Base-by-base conservation (phyloP, 495 filamentous ascomycete species). In the Daldinia decipiens region DNA sequence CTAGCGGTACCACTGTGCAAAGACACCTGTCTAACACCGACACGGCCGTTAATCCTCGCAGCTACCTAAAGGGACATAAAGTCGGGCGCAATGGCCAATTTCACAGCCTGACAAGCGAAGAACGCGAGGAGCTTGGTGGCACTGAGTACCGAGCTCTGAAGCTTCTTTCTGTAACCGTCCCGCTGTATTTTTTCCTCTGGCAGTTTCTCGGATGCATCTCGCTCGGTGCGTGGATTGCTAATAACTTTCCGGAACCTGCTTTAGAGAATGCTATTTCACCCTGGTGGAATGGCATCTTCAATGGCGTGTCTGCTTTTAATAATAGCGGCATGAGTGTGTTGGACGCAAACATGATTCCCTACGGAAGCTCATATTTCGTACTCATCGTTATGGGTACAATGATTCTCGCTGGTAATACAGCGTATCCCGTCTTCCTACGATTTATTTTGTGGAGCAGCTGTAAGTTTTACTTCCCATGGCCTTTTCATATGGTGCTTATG, bases 401-500 rank as follows among this genome's bases (percentile, higher is more conserved):
- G 67, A 95, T 95, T 62, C 83, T 97, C 12, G 91, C 92, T 7
- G 94, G 94, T 19, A 97, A 97, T 64, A 96, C 93, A 77, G 75
- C 84, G 7, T 87, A 91, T 68, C 93, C 93, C 0, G 84, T 93
- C 63, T 93, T 95, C 75, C 79, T 97, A 27, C 84, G 93, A 4
- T 82, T 95, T n/a, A 90, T 89, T 17, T 75, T 95, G 5, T 95
- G 91, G 92, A 80, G 79, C 13, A 83, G 91, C 70, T 76, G 70
- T 72, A 72, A 65, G 70, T 67, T 54, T 12, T 0, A 61, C 4
- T 74, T 79, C 79, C 86, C 19, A 32, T 40, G 51, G 11, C 50
- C 56, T 39, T 87, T 0, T 72, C n/a, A 58, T 15, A 27, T 24
- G n/a, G 0, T 17, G 3, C 9, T 38, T 58, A 38, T 40, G 4